These are phyloP conservation scores for Solanum virginianum DNA, from an alignment of 257 asterid species.

Conservation along the genomic window DNA sequence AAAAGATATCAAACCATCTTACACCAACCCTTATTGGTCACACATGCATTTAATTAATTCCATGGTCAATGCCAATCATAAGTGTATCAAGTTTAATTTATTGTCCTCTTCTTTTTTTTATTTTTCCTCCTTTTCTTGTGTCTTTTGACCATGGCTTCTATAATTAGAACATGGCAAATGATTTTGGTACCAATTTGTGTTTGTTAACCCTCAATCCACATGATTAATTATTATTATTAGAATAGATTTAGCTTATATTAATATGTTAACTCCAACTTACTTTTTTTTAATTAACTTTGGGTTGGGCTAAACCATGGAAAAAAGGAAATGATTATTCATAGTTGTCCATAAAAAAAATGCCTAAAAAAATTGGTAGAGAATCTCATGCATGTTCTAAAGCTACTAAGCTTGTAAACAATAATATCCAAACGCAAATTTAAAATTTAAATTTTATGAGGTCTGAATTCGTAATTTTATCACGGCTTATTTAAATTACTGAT, in stretches of 20 bases:
- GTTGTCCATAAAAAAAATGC: neutral
- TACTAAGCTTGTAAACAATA: neutral
- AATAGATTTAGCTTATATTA: neutral
- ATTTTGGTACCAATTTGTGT: neutral
- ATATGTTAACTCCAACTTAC: neutral
- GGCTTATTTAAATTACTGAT: neutral
- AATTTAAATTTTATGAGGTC: neutral
- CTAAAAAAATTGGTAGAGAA: neutral
- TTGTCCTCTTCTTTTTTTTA: neutral
- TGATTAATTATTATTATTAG: neutral
- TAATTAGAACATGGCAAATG: neutral
- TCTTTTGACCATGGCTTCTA: neutral
- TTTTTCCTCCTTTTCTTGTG: neutral
- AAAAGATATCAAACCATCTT: neutral
- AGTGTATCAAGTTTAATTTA: neutral
- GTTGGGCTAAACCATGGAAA: neutral
- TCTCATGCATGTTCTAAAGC: neutral
- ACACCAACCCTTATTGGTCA: neutral
- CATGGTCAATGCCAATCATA: constrained; percentile 1
- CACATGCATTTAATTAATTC: neutral
- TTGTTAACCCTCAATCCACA: neutral
- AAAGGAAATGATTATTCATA: neutral
- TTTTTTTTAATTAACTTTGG: neutral
- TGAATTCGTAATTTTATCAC: neutral
- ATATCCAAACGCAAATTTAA: accelerated